These are phyloP conservation scores for Thamnidium elegans DNA, from an alignment of 192 early-diverging fungal species.

Conservation along the genomic window DNA sequence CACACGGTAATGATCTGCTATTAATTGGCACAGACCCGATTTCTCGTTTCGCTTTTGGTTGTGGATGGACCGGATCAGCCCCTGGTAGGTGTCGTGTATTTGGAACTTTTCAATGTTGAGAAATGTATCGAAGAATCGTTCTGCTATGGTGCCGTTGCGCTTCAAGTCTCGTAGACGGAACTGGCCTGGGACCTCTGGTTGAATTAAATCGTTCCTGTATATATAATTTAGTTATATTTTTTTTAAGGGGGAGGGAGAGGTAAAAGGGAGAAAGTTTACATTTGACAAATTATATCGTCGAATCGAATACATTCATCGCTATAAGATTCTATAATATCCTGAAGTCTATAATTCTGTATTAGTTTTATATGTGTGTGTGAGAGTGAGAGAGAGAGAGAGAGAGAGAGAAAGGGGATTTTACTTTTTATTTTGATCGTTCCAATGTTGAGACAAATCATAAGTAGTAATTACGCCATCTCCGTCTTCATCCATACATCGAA, in stretches of 20 bases:
- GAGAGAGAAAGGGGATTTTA: not conserved
- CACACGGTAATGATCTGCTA: not conserved
- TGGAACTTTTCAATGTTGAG: constrained; percentile 32
- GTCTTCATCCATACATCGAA: constrained; percentile 89
- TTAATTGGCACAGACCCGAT: not conserved
- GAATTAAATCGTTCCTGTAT: constrained; percentile 35
- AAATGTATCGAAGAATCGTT: constrained; percentile 42
- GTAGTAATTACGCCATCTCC: constrained; percentile 81
- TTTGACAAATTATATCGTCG: constrained; percentile 38
- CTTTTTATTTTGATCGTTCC: constrained; percentile 67
- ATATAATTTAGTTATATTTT: not conserved
- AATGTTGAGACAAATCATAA: constrained; percentile 86
- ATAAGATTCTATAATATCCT: not conserved
- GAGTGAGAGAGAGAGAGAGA: no score
- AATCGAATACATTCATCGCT: constrained; percentile 26
- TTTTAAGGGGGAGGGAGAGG: not conserved
- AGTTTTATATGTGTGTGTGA: no score
- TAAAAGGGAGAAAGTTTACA: constrained; percentile 7
- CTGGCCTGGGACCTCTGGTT: constrained; percentile 28
- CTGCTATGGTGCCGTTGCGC: constrained; percentile 29
- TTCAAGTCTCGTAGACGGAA: constrained; percentile 34
- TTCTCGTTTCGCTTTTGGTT: constrained; percentile 1
- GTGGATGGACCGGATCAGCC: constrained; percentile 8
- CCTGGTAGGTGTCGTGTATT: constrained; percentile 36
- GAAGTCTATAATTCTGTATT: constrained; percentile 1